A percentile compares a stretch with the other conserved stretches of the same genome.
Evolutionary conservation across 2,329 filamentous ascomycete species (phyloP).

Genomic region (Aspergillus latus): DNA sequence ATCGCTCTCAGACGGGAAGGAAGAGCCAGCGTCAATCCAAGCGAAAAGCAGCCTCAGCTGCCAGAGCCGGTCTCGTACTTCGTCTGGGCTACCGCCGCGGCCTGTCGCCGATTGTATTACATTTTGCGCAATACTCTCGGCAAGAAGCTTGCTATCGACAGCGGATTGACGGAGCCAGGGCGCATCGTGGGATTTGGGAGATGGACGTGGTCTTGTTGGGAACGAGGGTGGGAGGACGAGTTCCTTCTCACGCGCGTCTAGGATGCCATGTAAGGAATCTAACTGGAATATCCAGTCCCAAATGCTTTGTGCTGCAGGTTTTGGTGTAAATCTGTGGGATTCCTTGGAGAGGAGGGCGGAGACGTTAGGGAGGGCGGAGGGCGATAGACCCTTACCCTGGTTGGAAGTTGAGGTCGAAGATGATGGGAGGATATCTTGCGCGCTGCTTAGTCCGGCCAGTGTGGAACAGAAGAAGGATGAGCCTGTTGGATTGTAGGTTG

Average conservation of each 20-base stretch:
- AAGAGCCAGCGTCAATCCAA: slow-evolving; percentile 56
- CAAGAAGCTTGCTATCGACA: slow-evolving; percentile 70
- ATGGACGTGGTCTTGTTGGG: slow-evolving; percentile 28
- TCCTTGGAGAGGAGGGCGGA: slow-evolving; percentile 22
- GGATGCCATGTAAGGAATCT: slow-evolving; percentile 47
- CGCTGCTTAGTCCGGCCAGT: slow-evolving; percentile 69
- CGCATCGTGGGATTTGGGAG: slow-evolving; percentile 48
- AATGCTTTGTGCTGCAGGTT: slow-evolving; percentile 44
- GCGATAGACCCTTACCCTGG: slow-evolving; percentile 27
- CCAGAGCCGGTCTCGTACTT: slow-evolving; percentile 58
- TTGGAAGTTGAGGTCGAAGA: slow-evolving; percentile 26
- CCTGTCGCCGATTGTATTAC: slow-evolving; percentile 34
- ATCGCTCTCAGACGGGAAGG: slow-evolving; percentile 19
- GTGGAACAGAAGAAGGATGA: slow-evolving; percentile 70
- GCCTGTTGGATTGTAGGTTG: slow-evolving; percentile 61
- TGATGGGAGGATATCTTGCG: slow-evolving; percentile 45
- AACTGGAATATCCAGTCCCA: slow-evolving; percentile 76
- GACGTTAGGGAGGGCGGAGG: slow-evolving; percentile 25
- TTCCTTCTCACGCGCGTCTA: slow-evolving; percentile 66
- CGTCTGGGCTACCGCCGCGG: slow-evolving; percentile 39
- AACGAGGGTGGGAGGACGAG: slow-evolving; percentile 56
- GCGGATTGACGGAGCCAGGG: slow-evolving; percentile 58
- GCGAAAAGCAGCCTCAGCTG: slow-evolving; percentile 64
- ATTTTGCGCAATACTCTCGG: slow-evolving; percentile 53
- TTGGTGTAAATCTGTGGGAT: slow-evolving; percentile 25